These are phyloP conservation scores for Picea mariana DNA, from an alignment of 83 land plant species.

Conservation along the genomic window DNA sequence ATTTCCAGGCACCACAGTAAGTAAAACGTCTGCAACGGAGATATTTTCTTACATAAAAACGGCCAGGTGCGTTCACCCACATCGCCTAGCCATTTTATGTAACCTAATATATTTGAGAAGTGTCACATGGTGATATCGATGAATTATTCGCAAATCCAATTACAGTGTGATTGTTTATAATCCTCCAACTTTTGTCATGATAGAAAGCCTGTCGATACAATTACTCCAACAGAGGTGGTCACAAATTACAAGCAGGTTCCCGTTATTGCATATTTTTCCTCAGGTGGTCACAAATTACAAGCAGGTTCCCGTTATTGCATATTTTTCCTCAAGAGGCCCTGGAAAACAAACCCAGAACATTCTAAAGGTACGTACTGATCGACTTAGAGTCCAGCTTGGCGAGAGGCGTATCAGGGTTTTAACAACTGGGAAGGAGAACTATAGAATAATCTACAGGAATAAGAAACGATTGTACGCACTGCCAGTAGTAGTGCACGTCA, in stretches of 20 bases:
- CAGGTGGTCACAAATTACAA: constrained; percentile 5
- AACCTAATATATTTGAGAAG: too few species aligned
- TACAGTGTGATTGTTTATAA: too few species aligned
- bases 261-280: constrained; percentile 62
- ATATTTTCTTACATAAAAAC: constrained; percentile 56
- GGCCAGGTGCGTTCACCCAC: constrained; percentile 30
- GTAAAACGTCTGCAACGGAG: constrained; percentile 26
- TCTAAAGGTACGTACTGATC: constrained; percentile 52
- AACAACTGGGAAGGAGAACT: too few species aligned
- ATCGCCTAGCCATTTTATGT: not conserved
- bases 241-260: constrained; percentile 53
- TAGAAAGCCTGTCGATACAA: constrained; percentile 45
- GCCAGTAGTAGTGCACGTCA: too few species aligned
- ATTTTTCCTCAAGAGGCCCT: constrained; percentile 46
- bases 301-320: too few species aligned
- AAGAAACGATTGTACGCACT: too few species aligned
- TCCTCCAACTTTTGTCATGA: too few species aligned
- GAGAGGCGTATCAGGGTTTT: too few species aligned
- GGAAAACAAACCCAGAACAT: constrained; percentile 59
- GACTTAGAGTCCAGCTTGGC: too few species aligned
- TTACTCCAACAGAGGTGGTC: constrained; percentile 40
- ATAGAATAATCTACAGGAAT: too few species aligned
- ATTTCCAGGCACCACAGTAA: constrained; percentile 53
- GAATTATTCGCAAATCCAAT: too few species aligned
- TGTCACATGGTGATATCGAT: too few species aligned